Base-by-base conservation (phyloP, 2,329 filamentous ascomycete species). In the Colletotrichum spaethianum region DNA sequence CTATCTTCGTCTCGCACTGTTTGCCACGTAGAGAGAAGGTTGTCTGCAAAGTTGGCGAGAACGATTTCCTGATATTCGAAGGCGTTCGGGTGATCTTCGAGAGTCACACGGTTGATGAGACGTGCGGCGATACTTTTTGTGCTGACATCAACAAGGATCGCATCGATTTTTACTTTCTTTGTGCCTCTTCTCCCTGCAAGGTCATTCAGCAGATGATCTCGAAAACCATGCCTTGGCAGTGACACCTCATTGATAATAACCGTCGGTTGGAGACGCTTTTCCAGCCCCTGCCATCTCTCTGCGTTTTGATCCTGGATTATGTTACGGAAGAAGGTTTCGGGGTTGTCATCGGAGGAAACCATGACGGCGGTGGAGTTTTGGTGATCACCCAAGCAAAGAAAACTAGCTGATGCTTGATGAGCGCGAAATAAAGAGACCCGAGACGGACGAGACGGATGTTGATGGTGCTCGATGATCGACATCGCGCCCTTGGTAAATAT, bases 1-100 rank as follows among this genome's bases (percentile, higher is more conserved):
- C 33, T 44, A n/a, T 46, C 69, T 26, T 68, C 69, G n/a, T 67
- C 63, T 31, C 56, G 56, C 4, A 70, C 16, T 18, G 67, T 48
- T 26, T 50, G 38, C 67, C 67, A 70, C 6, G 28, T 20, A 2
- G 64, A 20, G 11, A 71, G 14, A 0, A 57, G 57, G 14, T 7
- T 28, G 20, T 67, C 18, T 16, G 26, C 20, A 28, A 68, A 72
- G 31, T 40, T 38, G 18, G 64, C 44, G 16, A 68, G 52, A 7
- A 69, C 36, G 36, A 72, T 63, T 23, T 72, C 69, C 20, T 31
- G 50, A 5, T 42, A 59, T 28, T 63, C 52, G 14, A 44, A 59
- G 8, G 50, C 26, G 8, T 42, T 20, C 1, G 48, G 1, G 1
- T n/a, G 38, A 7, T 52, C 57, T 2, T 12, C 3, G 2, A 36